Percentiles rank a stretch among this genome's conserved stretches.
Evolutionary conservation across 1,284 basidiomycete genomes (phyloP).

Genomic region (Ustilago tritici): DNA sequence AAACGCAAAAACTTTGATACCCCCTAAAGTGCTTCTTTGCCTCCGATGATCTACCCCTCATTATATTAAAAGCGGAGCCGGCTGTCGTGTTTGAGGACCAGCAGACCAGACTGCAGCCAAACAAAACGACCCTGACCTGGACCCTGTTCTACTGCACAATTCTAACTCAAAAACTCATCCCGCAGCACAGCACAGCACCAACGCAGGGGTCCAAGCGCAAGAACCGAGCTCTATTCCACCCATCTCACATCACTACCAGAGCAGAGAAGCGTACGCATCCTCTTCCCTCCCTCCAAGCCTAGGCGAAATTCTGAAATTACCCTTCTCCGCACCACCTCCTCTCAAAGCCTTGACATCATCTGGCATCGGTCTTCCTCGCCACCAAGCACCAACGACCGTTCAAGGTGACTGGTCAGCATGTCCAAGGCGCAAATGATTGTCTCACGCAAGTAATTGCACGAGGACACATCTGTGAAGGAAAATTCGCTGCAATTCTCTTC

Average conservation of each 20-base stretch:
- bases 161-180: background rate
- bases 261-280: background rate
- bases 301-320: background rate
- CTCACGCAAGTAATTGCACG: too few species aligned
- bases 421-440: too few species aligned
- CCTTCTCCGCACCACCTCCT: background rate
- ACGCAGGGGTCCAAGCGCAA: background rate
- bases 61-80: background rate
- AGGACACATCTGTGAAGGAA: too few species aligned
- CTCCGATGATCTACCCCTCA: background rate
- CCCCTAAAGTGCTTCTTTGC: too few species aligned
- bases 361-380: conserved; percentile 6
- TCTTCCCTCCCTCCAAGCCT: background rate
- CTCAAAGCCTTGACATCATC: conserved; percentile 19
- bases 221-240: conserved; percentile 7
- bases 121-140: conserved; percentile 4
- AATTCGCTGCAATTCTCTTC: too few species aligned
- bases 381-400: background rate
- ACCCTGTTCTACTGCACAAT: conserved; percentile 1
- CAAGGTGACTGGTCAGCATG: background rate
- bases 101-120: background rate
- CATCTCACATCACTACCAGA: conserved; percentile 6
- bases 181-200: background rate
- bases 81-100: background rate
- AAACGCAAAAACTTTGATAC: too few species aligned